phyloP scores from a whole-genome alignment of 2,329 filamentous ascomycete genomes.

The Cercospora sp. region DNA sequence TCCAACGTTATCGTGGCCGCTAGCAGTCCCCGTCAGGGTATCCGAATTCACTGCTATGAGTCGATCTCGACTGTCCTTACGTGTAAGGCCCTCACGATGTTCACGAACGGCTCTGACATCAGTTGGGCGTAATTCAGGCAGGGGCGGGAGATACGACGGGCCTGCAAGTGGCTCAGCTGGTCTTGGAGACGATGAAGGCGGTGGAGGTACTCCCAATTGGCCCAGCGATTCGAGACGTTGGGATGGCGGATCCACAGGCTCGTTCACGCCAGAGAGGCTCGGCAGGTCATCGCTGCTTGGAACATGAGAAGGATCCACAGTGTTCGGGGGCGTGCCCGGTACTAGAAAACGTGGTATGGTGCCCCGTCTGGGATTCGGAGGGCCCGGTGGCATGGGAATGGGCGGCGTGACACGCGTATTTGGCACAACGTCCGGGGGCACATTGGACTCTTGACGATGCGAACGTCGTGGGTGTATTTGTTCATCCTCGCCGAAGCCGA shows the following conservation, averaged over 20 bases:
- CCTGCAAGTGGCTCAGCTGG: not conserved
- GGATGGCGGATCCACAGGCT: not conserved
- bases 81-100: not conserved
- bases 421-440: not conserved
- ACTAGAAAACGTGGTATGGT: not conserved
- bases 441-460: slow-evolving; percentile 4
- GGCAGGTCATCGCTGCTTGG: not conserved
- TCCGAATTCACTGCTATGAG: not conserved
- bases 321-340: not conserved
- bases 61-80: not conserved
- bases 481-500: not conserved
- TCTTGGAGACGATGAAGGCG: not conserved
- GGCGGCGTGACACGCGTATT: not conserved
- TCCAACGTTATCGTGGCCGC: not conserved
- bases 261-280: not conserved
- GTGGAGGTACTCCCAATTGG: slow-evolving; percentile 1
- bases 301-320: not conserved
- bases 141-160: not conserved
- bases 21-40: not conserved
- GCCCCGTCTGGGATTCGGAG: not conserved
- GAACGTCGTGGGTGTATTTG: not conserved
- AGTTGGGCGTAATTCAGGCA: not conserved
- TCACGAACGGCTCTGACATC: not conserved
- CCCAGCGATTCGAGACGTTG: not conserved
- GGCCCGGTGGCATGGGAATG: not conserved